These are phyloP conservation scores for Hyaloscypha bicolor DNA, from an alignment of 495 filamentous ascomycete genomes.

Conservation along the genomic window DNA sequence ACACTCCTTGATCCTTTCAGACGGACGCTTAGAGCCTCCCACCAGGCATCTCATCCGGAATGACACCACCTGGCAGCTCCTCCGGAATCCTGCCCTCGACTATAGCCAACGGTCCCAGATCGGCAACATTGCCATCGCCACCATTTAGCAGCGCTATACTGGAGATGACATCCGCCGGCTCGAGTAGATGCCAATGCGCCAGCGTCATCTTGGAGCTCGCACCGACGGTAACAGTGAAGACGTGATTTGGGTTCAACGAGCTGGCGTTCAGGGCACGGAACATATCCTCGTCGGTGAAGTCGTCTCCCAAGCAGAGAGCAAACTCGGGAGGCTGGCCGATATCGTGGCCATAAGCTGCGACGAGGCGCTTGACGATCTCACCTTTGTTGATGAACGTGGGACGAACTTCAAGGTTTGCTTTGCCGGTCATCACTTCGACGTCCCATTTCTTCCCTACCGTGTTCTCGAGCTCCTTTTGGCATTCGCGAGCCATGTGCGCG, in stretches of 20 bases:
- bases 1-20: background rate
- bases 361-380: constrained; percentile 79
- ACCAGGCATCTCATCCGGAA: constrained; percentile 15
- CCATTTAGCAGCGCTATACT: constrained; percentile 70
- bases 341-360: constrained; percentile 61
- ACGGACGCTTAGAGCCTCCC: background rate
- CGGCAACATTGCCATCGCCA: constrained; percentile 20
- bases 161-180: constrained; percentile 84
- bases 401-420: constrained; percentile 94
- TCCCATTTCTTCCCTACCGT: constrained; percentile 77
- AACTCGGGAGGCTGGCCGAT: constrained; percentile 64
- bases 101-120: constrained; percentile 29
- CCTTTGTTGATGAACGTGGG: constrained; percentile 97
- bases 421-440: constrained; percentile 93
- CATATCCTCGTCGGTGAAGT: constrained; percentile 96
- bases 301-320: constrained; percentile 87
- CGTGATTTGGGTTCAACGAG: constrained; percentile 57
- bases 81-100: constrained; percentile 31
- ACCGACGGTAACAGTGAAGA: constrained; percentile 88
- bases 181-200: constrained; percentile 83
- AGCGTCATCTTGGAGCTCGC: constrained; percentile 83
- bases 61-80: constrained; percentile 14
- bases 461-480: constrained; percentile 72
- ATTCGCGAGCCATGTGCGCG: constrained; percentile 70
- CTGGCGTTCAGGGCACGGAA: constrained; percentile 66